Conservation (phyloP, 108 stramenopile species). For the Hondaea fermentalgiana region DNA sequence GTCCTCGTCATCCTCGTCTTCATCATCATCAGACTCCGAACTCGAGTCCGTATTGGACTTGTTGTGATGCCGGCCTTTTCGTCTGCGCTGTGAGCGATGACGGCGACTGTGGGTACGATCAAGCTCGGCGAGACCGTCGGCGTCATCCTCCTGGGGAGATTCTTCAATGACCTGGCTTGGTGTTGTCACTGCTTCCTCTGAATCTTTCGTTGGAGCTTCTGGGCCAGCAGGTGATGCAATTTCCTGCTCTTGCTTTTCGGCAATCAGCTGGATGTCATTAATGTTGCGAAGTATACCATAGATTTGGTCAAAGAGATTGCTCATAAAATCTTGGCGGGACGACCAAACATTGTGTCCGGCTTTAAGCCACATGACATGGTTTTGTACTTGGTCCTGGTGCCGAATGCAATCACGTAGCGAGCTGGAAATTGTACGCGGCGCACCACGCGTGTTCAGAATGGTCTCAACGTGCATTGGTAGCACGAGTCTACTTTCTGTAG, state of each 20-base stretch:
- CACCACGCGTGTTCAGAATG: background rate
- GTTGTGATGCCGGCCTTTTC: no score
- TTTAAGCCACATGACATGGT: slow-evolving; percentile 6
- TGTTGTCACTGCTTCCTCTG: no score
- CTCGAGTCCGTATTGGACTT: background rate
- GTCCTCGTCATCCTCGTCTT: background rate
- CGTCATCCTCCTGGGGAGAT: no score
- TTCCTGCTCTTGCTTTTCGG: background rate
- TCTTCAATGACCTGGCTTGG: no score
- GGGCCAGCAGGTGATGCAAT: background rate
- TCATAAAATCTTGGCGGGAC: background rate
- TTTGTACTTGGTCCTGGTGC: background rate
- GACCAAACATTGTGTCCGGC: background rate
- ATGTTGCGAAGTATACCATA: background rate
- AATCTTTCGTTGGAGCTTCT: background rate
- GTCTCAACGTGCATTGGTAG: background rate
- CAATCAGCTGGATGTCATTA: background rate
- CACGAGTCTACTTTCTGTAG: background rate
- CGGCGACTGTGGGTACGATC: no score
- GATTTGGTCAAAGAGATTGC: background rate
- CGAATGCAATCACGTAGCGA: background rate
- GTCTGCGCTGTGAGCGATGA: no score
- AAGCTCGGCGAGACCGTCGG: no score
- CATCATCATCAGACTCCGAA: background rate
- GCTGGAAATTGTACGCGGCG: background rate